Evolutionary conservation across 2,329 filamentous ascomycete species (phyloP).

Genomic region (Exophiala lecanii-corni): DNA sequence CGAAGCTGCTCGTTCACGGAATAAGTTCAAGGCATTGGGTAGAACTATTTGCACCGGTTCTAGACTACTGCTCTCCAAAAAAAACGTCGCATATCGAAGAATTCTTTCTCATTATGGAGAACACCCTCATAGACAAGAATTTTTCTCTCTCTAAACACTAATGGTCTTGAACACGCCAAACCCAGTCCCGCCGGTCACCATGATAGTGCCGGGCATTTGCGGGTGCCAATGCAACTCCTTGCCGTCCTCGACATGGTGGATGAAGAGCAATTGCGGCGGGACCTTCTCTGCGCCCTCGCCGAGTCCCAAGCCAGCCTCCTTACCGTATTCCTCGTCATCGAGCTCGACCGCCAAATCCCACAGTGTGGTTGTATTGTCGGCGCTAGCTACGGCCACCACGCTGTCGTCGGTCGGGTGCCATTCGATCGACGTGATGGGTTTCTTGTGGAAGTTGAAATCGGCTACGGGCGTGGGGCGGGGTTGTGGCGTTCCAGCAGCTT

Average conservation of each 20-base stretch:
- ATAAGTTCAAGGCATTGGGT: no score
- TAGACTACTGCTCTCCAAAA: no score
- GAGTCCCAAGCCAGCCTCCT: slow-evolving; percentile 61
- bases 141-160: slow-evolving; percentile 68
- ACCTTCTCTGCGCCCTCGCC: slow-evolving; percentile 45
- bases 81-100: no score
- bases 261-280: slow-evolving; percentile 89
- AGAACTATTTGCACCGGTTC: no score
- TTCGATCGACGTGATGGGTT: slow-evolving; percentile 92
- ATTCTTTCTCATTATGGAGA: no score
- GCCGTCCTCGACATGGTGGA: slow-evolving; percentile 90
- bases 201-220: slow-evolving; percentile 83
- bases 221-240: slow-evolving; percentile 98
- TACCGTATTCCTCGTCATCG: slow-evolving; percentile 87
- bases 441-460: slow-evolving; percentile 89
- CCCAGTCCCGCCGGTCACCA: slow-evolving; percentile 81
- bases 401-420: slow-evolving; percentile 98
- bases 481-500: slow-evolving; percentile 33
- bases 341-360: slow-evolving; percentile 97
- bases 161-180: slow-evolving; percentile 83
- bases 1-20: no score
- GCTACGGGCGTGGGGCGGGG: slow-evolving; percentile 75
- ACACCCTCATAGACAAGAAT: no score
- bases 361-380: slow-evolving; percentile 87
- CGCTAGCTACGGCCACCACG: slow-evolving; percentile 86